Evolutionary conservation across 345 rosid species (phyloP), one percentile per base, ranked within the genome.

Genomic region (Toxicodendron radicans): DNA sequence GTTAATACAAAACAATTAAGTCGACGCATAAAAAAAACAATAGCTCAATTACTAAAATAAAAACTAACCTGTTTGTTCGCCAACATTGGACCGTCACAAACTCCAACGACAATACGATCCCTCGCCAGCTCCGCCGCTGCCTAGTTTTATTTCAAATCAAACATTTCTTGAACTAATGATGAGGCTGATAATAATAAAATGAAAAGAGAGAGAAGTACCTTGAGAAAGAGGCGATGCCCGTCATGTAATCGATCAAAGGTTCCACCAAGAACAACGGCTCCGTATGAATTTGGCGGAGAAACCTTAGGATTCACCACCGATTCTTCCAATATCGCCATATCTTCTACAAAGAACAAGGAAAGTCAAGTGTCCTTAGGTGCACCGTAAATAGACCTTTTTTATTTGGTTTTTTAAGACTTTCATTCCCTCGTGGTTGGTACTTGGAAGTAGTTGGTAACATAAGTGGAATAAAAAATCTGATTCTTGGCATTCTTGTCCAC

Each of bases 161-260:
- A 38, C 43, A 38, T 5, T 38, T 38, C 8, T 38, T 6, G 6
- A 53, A 67, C 30, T 56, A 62, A 66, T 71, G 33, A 27, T 45
- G 13, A 7, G 14, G n/a, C 43, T n/a, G 61, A 68, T 59, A 43
- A 33, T 4, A 56, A 30, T 4, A 10, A 41, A 38, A 43, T 46
- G 49, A 53, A 58, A 27, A 46, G 10, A 11, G 70, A 68, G 62
- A 5, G 27, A 1, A 64, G 41, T 69, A 91, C 99, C 91, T 88
- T 83, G 79, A 95, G 99, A 77, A 95, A 93, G 73, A 81, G 87
- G 73, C 90, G 92, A 79, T 95, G 98, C 18, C 99, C 99, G 43
- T 91, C 93, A 73, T 95, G 97, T 56, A 95, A 82, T 14, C 93
- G 88, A 75, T 95, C 99, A 54, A 95, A 93, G 7, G 99, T 95